A percentile compares a stretch with the other conserved stretches of the same genome.
phyloP scores from a whole-genome alignment of 139 green algal genomes.

The Closterium sp. region DNA sequence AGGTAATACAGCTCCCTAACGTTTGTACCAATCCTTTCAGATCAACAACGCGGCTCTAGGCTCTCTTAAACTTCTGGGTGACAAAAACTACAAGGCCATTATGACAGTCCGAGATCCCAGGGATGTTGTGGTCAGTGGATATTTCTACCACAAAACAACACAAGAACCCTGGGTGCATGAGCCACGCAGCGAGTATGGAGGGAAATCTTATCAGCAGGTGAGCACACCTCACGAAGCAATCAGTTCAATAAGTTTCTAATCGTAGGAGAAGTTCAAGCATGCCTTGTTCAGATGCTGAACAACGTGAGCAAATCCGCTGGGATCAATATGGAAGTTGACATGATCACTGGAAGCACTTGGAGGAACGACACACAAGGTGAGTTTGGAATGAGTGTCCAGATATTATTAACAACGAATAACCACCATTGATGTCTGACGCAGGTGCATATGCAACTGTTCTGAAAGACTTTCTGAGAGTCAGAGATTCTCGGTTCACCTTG shows the following conservation, averaged over 20 bases:
- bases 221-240: neutral
- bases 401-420: neutral
- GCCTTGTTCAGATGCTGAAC: slow-evolving; percentile 6
- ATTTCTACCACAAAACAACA: slow-evolving; percentile 28
- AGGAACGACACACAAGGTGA: neutral
- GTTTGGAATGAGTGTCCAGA: neutral
- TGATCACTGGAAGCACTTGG: slow-evolving; percentile 13
- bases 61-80: neutral
- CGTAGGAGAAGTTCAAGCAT: neutral
- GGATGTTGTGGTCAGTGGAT: slow-evolving; percentile 21
- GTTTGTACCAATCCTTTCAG: slow-evolving; percentile 6
- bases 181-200: slow-evolving; percentile 7
- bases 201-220: slow-evolving; percentile 19
- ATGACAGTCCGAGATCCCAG: slow-evolving; percentile 19
- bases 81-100: slow-evolving; percentile 7
- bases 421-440: neutral
- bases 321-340: slow-evolving; percentile 27
- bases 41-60: slow-evolving; percentile 16
- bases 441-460: slow-evolving; percentile 21
- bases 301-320: slow-evolving; percentile 6
- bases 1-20: neutral
- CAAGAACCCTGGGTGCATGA: slow-evolving; percentile 18
- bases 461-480: neutral
- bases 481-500: slow-evolving; percentile 6
- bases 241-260: neutral